Evolutionary conservation across 1,139 yeast species (phyloP), one percentile per base, ranked within the genome.

Genomic region (Eremothecium coryli): DNA sequence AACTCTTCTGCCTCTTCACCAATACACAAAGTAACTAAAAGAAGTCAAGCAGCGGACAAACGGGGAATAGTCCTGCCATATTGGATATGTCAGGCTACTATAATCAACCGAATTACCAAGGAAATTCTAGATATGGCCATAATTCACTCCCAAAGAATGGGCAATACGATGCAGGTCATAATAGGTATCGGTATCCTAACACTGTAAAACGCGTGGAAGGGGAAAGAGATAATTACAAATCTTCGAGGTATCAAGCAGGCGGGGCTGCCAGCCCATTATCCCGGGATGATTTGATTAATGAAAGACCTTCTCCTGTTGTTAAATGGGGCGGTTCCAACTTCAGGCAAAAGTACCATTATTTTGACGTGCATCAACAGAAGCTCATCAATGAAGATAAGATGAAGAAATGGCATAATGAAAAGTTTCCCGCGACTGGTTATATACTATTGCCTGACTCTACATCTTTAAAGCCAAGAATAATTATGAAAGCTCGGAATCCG

Each of bases 391-490:
- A 28, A 18, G 39, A 41, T 14, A 45, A 42, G 20, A 52, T 54
- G 52, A 29, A 33, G 5, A 37, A 39, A 11, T 55, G 58, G 59
- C 43, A 33, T 26, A 25, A 33, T 9, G 50, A 42, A 36, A 50
- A 44, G 36, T 45, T 36, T 60, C 68, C 56, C 61, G 59, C 48
- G 58, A 60, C 72, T 44, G 90, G 82, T 41, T 86, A 82, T 4
- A 84, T 77, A 18, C 43, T 66, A 2, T 50, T 52, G 21, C 62
- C 60, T 39, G 65, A 62, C 24, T 54, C 59, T 42, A 54, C 55
- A 46, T 67, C 58, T 31, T 70, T 60, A 54, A 44, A 61, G 57
- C 40, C 64, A 63, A 32, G 68, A 61, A 32, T 62, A 50, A 12
- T 43, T 24, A 35, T 45, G 39, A 46, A 38, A 27, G 38, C 40